A percentile compares a stretch with the other conserved stretches of the same genome.
These are phyloP conservation scores for Teratosphaeria pseudoeucalypti DNA, from an alignment of 2,329 filamentous ascomycete genomes.

Conservation along the genomic window DNA sequence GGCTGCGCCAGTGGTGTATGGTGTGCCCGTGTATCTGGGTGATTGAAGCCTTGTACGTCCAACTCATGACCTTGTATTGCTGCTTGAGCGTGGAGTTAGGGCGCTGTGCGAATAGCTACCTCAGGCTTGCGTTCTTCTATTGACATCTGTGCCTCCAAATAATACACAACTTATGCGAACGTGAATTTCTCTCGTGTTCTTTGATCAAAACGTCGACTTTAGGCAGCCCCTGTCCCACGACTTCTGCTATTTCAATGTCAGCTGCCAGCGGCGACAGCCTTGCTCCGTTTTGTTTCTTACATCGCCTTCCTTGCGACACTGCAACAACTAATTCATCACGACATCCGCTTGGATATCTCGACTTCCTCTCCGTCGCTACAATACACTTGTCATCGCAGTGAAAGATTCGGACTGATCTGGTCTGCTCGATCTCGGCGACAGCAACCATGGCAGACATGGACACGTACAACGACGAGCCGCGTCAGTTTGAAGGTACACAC, in stretches of 20 bases:
- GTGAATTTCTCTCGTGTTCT: neutral
- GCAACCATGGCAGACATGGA: conserved; percentile 43
- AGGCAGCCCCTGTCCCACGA: neutral
- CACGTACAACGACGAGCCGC: conserved; percentile 53
- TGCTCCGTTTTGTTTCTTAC: neutral
- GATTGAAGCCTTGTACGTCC: conserved; percentile 12
- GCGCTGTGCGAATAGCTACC: neutral
- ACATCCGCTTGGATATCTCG: neutral
- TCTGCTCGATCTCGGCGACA: neutral
- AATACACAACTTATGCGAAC: neutral
- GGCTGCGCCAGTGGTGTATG: conserved; percentile 87
- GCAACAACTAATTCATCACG: neutral
- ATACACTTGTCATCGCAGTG: neutral
- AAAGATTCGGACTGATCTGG: neutral
- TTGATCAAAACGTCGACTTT: neutral
- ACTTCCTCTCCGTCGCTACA: neutral
- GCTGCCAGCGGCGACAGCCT: neutral
- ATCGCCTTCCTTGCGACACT: neutral
- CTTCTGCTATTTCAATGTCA: neutral
- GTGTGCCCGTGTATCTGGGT: conserved; percentile 75
- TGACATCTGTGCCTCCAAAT: neutral
- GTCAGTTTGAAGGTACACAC: conserved; percentile 54
- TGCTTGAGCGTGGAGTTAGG: neutral
- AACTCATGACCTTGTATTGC: neutral
- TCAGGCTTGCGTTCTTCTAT: neutral